Base-by-base conservation (phyloP, 1,284 basidiomycete species). In the Ustanciosporium gigantosporum region DNA sequence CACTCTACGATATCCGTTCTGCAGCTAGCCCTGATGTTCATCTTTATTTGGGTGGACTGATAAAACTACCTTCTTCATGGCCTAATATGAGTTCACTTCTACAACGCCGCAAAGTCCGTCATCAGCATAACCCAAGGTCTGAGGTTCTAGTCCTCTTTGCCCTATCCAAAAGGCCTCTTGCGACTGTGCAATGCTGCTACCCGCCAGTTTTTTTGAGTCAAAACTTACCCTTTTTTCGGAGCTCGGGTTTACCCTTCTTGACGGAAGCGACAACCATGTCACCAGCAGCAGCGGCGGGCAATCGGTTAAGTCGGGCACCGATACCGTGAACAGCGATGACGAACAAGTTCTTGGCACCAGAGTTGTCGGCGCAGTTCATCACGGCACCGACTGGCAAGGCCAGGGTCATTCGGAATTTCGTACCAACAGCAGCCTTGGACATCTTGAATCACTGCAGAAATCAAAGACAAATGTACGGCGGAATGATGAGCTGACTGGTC, bases 231-330 rank as follows among this genome's bases (percentile, higher is more conserved):
- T 99, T 99, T 86, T 99, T 99, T 82, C 94, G 87, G 79, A 99
- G 83, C 82, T 99, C 94, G 43, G 95, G 95, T 85, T 99, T 98
- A 81, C 94, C 94, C 87, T 98, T 98, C 87, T 99, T 98, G 79
- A 98, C 95, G 55, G 90, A 92, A 60, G 92, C 92, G 76, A 98
- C 92, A 74, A 97, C 88, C 93, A 97, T 97, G 82, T 95, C 92
- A 76, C 94, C 94, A 62, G 95, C 92, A 83, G 92, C 89, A 73
- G 94, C 93, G 80, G 95, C 94, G 66, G 94, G 94, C 65, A 98
- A 85, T 82, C 95, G 86, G 87, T 98, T 97, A 47, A 98, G 86
- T 79, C 89, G 91, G 59, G 95, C 89, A 82, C 94, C 95, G 80
- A 89, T 90, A 58, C 93, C 91, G 79, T 85, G 89, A 44, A 91